phyloP scores from a whole-genome alignment of 1,139 yeast species.

The Kluyveromyces sp. region DNA sequence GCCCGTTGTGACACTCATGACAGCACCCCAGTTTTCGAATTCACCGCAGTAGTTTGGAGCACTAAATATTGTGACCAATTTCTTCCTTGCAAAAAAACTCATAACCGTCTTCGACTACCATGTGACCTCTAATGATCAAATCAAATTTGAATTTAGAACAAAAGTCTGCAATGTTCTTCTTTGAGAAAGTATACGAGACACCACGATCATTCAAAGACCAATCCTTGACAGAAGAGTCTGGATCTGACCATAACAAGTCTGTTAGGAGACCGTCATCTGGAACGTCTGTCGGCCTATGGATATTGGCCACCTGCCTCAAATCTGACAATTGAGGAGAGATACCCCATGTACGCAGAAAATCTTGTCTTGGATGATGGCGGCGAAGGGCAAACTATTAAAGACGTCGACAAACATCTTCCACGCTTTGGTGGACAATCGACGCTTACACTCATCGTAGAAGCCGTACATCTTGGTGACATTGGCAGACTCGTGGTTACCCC shows the following conservation, averaged over 20 bases:
- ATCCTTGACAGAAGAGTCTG: constrained; percentile 54
- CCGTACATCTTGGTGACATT: constrained; percentile 80
- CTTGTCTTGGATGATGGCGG: constrained; percentile 78
- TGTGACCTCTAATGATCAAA: constrained; percentile 76
- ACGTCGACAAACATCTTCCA: constrained; percentile 80
- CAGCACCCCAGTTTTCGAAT: constrained; percentile 86
- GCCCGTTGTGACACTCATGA: constrained; percentile 72
- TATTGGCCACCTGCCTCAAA: constrained; percentile 59
- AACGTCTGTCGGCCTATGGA: constrained; percentile 77
- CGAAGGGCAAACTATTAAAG: constrained; percentile 77
- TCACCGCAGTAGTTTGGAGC: constrained; percentile 94
- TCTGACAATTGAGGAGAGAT: constrained; percentile 66
- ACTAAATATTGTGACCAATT: constrained; percentile 72
- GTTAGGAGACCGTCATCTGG: constrained; percentile 79
- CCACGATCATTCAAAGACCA: constrained; percentile 88
- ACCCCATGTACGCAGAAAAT: constrained; percentile 91
- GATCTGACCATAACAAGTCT: constrained; percentile 85
- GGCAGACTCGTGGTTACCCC: constrained; percentile 86
- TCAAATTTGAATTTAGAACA: constrained; percentile 68
- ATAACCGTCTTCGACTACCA: constrained; percentile 92
- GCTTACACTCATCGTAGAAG: constrained; percentile 80
- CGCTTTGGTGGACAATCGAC: constrained; percentile 56
- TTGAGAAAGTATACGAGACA: constrained; percentile 75
- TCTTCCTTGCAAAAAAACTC: constrained; percentile 76
- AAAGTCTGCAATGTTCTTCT: constrained; percentile 63